phyloP scores from a whole-genome alignment of 768 basidiomycete species.

The Boletus subcaerulescens region DNA sequence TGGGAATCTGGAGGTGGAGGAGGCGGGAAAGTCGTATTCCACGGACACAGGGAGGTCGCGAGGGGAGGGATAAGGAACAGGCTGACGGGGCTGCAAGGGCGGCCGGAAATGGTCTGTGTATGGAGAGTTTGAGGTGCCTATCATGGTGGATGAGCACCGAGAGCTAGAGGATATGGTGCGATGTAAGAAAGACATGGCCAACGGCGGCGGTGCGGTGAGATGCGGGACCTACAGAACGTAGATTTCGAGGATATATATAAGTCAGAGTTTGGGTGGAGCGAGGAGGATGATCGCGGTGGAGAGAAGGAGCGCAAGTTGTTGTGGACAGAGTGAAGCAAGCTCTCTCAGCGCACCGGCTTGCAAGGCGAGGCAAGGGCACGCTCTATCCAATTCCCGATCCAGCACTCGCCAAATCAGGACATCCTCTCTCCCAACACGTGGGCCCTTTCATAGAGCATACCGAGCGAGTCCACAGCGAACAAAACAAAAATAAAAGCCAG shows the following conservation, averaged over 20 bases:
- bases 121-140: not conserved
- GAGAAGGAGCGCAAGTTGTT: conserved; percentile 10
- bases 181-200: conserved; percentile 8
- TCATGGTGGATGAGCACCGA: conserved; percentile 17
- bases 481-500: not conserved
- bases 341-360: conserved; percentile 27
- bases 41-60: conserved; percentile 14
- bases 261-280: not conserved
- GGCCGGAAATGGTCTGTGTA: conserved; percentile 9
- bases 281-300: conserved; percentile 8
- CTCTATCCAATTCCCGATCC: conserved; percentile 31
- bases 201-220: conserved; percentile 5
- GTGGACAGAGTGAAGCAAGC: conserved; percentile 8
- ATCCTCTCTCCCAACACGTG: conserved; percentile 30
- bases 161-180: conserved; percentile 10
- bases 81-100: conserved; percentile 17
- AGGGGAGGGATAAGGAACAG: conserved; percentile 8
- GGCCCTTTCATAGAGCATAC: conserved; percentile 12
- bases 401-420: conserved; percentile 18
- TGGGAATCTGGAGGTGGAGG: conserved; percentile 30
- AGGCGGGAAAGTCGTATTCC: conserved; percentile 24
- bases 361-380: conserved; percentile 33
- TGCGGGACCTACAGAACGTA: conserved; percentile 6
- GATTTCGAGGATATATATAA: not conserved
- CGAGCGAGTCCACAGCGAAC: too few relatives aligned